These are phyloP conservation scores for Terfezia boudieri DNA, from an alignment of 495 filamentous ascomycete genomes.

Conservation along the genomic window DNA sequence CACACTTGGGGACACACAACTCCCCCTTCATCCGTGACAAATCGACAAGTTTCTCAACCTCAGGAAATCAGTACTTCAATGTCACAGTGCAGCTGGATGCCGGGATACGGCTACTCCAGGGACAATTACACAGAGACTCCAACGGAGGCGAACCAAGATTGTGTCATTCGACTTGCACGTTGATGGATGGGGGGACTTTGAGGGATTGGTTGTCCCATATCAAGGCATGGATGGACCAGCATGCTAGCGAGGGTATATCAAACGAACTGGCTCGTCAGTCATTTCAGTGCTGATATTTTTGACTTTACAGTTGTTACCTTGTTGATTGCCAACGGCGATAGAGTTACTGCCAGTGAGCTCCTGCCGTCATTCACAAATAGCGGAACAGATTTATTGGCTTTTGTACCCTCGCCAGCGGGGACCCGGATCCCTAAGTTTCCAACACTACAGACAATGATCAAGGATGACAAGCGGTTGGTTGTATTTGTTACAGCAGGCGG, in stretches of 20 bases:
- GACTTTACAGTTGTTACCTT: slow-evolving; percentile 33
- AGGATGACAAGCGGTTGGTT: slow-evolving; percentile 35
- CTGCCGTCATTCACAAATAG: slow-evolving; percentile 27
- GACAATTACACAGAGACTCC: slow-evolving; percentile 34
- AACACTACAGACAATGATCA: slow-evolving; percentile 38
- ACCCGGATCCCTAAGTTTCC: slow-evolving; percentile 32
- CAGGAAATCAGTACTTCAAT: slow-evolving; percentile 47
- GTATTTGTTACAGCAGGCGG: slow-evolving; percentile 39
- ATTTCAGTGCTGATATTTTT: neutral
- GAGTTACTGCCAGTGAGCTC: slow-evolving; percentile 28
- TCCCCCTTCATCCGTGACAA: slow-evolving; percentile 37
- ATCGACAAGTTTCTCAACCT: slow-evolving; percentile 29
- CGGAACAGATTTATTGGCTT: slow-evolving; percentile 29
- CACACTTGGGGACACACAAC: slow-evolving; percentile 48
- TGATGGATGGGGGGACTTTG: slow-evolving; percentile 43
- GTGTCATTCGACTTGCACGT: slow-evolving; percentile 42
- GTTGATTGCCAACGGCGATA: slow-evolving; percentile 47
- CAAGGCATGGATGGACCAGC: slow-evolving; percentile 39
- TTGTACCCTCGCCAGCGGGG: slow-evolving; percentile 22
- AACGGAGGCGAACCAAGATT: slow-evolving; percentile 29
- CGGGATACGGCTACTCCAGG: slow-evolving; percentile 47
- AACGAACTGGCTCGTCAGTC: neutral
- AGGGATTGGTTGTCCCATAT: slow-evolving; percentile 32
- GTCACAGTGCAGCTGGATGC: slow-evolving; percentile 41
- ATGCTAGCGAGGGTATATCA: slow-evolving; percentile 30